These are phyloP conservation scores for Lathyrus oleraceus DNA, from an alignment of 306 rosid genomes.

Conservation along the genomic window DNA sequence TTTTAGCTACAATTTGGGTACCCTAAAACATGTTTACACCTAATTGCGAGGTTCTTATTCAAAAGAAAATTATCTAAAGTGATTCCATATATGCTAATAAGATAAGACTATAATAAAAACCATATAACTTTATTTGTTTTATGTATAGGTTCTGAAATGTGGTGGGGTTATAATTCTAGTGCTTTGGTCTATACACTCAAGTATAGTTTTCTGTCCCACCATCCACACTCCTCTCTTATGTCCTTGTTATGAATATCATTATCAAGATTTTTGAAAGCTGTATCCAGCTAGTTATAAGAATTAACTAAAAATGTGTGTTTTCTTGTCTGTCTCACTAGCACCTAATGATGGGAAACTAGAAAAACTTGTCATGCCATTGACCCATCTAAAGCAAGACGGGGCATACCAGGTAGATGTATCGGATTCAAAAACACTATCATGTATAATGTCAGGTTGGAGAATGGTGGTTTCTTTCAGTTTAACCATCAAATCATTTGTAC, in stretches of 20 bases:
- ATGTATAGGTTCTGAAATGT: conserved; percentile 27
- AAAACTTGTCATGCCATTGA: too few species aligned
- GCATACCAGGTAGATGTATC: too few species aligned
- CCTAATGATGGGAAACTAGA: not conserved
- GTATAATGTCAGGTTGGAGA: too few species aligned
- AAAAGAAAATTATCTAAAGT: conserved; percentile 4
- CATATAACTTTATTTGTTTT: not conserved
- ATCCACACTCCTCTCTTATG: not conserved
- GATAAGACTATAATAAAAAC: not conserved
- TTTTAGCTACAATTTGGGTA: conserved; percentile 32
- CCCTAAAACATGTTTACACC: conserved; percentile 35
- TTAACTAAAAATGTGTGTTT: not conserved
- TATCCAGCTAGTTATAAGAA: not conserved
- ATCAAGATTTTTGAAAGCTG: conserved; percentile 38
- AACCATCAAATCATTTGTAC: too few species aligned
- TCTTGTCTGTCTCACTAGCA: not conserved
- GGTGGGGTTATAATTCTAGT: conserved; percentile 41
- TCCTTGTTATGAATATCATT: conserved; percentile 13
- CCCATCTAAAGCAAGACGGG: too few species aligned
- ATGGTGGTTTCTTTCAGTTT: too few species aligned
- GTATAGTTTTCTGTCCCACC: not conserved
- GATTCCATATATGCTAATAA: not conserved
- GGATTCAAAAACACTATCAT: too few species aligned
- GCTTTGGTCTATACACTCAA: conserved; percentile 33
- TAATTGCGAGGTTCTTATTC: conserved; percentile 28